Conservation (phyloP, 345 rosid genomes). For the Aethionema arabicum region DNA sequence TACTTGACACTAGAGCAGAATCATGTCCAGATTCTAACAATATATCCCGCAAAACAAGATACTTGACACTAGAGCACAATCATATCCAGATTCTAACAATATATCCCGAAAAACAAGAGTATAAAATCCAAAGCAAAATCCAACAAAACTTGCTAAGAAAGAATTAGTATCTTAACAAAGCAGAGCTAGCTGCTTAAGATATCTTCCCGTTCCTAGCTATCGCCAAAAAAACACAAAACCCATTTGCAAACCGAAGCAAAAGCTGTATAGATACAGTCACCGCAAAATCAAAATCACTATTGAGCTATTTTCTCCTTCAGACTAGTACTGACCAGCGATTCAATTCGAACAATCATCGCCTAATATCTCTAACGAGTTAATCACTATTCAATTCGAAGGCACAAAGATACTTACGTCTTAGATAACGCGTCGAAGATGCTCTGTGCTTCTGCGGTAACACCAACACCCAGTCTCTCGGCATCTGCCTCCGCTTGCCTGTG, state of each 20-base stretch:
- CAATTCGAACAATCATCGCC: background rate
- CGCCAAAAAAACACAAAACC: slow-evolving; percentile 13
- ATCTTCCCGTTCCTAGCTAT: background rate
- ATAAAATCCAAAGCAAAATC: background rate
- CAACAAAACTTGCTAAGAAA: background rate
- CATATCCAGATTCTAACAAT: background rate
- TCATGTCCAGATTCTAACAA: background rate
- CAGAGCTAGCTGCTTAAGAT: background rate
- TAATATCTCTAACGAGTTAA: too few species aligned
- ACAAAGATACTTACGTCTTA: slow-evolving; percentile 60
- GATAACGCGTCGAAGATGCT: slow-evolving; percentile 81
- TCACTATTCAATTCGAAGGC: background rate
- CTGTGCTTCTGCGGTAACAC: slow-evolving; percentile 90
- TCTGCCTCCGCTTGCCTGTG: slow-evolving; percentile 89
- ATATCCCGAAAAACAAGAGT: background rate
- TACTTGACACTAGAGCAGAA: slow-evolving; percentile 11
- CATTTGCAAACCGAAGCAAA: slow-evolving; percentile 4
- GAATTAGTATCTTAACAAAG: background rate
- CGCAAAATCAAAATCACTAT: background rate
- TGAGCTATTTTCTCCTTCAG: slow-evolving; percentile 11
- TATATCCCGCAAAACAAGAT: background rate
- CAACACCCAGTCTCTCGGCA: slow-evolving; percentile 89
- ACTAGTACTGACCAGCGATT: background rate
- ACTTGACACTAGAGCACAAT: slow-evolving; percentile 11
- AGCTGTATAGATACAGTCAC: background rate